phyloP scores from a whole-genome alignment of 2,329 filamentous ascomycete genomes.

The Ambrosiella cleistominuta region DNA sequence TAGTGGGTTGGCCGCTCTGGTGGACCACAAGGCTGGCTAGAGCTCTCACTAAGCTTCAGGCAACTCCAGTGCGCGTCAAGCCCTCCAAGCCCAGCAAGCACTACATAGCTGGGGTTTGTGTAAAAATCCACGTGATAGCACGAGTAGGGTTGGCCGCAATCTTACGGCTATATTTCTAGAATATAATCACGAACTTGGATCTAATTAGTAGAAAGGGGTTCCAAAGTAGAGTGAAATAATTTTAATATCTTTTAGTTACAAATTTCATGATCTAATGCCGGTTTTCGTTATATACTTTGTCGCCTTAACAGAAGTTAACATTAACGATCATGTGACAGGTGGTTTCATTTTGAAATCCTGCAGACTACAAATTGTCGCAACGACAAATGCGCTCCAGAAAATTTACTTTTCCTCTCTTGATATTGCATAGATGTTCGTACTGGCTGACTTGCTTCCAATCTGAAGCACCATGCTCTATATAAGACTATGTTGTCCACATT shows the following conservation, averaged over 20 bases:
- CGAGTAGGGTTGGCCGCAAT: neutral
- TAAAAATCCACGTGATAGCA: neutral
- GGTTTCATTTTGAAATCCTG: neutral
- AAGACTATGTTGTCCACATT: neutral
- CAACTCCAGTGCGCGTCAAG: constrained; percentile 14
- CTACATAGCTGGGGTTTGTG: neutral
- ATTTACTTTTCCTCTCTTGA: neutral
- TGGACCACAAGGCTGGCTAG: constrained; percentile 12
- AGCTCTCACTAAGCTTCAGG: constrained; percentile 14
- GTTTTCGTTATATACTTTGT: neutral
- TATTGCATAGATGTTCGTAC: neutral
- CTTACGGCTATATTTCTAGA: too few species aligned
- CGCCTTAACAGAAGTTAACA: neutral
- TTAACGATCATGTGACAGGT: neutral
- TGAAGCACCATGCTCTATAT: neutral
- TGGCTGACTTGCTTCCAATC: neutral
- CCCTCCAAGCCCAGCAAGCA: constrained; percentile 1
- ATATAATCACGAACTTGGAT: too few species aligned
- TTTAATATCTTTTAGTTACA: too few species aligned
- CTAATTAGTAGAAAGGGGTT: too few species aligned
- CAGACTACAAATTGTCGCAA: neutral
- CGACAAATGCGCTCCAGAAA: neutral
- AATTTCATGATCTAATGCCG: too few species aligned
- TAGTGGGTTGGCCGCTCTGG: constrained; percentile 3
- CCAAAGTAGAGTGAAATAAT: too few species aligned